Evolutionary conservation across 805 yeast genomes (phyloP).

Genomic region (Teunomyces atbi): DNA sequence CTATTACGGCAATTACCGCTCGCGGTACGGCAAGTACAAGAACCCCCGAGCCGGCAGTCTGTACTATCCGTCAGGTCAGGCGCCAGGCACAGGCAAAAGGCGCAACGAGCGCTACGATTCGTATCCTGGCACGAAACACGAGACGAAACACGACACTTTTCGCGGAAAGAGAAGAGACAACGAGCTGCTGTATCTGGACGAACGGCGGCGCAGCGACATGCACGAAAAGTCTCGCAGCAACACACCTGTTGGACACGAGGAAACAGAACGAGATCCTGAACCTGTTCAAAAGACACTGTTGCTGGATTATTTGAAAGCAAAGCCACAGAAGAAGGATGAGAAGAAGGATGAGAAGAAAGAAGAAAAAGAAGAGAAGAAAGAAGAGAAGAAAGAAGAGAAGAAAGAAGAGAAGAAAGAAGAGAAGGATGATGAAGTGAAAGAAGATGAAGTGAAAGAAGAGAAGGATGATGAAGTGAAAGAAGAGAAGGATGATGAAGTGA

Average conservation of each 20-base stretch:
- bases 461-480: neutral
- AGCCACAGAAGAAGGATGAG: neutral
- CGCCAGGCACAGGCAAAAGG: constrained; percentile 10
- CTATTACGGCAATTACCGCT: constrained; percentile 14
- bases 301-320: neutral
- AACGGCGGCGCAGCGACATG: neutral
- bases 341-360: neutral
- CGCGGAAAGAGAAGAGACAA: neutral
- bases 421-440: neutral
- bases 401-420: neutral
- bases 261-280: too few relatives aligned
- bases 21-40: constrained; percentile 13
- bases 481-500: neutral
- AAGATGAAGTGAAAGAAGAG: neutral
- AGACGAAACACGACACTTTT: neutral
- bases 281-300: too few relatives aligned
- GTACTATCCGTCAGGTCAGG: neutral
- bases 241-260: too few relatives aligned
- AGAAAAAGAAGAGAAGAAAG: neutral
- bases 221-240: constrained; percentile 10
- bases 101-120: constrained; percentile 21
- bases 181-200: neutral
- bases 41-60: constrained; percentile 1
- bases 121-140: constrained; percentile 14
- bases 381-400: neutral